A percentile compares a stretch with the other conserved stretches of the same genome.
Conservation (phyloP, 192 early-diverging fungal genomes). For the Entophlyctis helioformis region DNA sequence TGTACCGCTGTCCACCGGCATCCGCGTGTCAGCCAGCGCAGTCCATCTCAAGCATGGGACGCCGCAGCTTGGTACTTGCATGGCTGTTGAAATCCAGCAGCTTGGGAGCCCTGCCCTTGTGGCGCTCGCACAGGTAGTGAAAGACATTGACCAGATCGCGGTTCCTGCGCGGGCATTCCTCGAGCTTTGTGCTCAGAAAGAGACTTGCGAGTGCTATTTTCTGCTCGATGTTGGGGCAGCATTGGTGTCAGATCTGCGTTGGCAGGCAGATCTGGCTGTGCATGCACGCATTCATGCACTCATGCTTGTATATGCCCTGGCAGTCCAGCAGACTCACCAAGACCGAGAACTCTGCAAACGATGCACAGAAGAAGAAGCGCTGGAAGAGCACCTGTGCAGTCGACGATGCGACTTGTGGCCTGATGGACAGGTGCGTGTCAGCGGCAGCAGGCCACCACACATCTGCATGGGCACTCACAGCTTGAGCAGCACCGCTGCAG, state of each 20-base stretch:
- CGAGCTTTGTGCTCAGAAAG: constrained; percentile 41
- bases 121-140: no score
- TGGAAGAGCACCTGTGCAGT: constrained; percentile 91
- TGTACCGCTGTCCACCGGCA: neutral
- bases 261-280: neutral
- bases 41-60: constrained; percentile 5
- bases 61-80: neutral
- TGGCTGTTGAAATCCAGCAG: neutral
- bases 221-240: neutral
- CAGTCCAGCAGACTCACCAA: constrained; percentile 32
- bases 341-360: constrained; percentile 59
- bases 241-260: neutral
- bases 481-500: constrained; percentile 64
- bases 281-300: no score
- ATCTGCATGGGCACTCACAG: constrained; percentile 36
- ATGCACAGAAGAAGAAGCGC: constrained; percentile 77
- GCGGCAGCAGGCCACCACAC: neutral
- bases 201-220: constrained; percentile 28
- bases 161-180: constrained; percentile 59
- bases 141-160: no score
- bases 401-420: constrained; percentile 90
- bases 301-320: neutral
- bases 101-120: no score
- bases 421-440: constrained; percentile 12
- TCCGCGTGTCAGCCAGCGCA: neutral